Conservation (phyloP, 805 yeast species). For the Wickerhamiella shivajii region DNA sequence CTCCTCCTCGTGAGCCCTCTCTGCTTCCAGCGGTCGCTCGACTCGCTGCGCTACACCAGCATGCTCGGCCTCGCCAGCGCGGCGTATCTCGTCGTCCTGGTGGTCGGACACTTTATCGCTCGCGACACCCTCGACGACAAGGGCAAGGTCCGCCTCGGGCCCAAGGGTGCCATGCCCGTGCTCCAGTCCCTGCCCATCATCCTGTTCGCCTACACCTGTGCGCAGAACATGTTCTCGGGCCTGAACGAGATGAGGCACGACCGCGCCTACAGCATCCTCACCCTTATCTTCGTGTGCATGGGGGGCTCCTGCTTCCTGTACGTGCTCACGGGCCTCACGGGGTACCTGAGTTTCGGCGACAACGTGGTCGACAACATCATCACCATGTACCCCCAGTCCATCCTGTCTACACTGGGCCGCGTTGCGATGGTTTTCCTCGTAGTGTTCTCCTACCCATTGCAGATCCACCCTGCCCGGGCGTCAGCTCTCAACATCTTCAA, state of each 20-base stretch:
- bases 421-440: constrained; percentile 70
- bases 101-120: constrained; percentile 50
- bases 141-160: constrained; percentile 39
- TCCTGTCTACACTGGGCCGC: constrained; percentile 64
- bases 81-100: constrained; percentile 57
- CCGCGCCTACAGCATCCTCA: constrained; percentile 32
- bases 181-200: constrained; percentile 76
- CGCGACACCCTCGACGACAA: constrained; percentile 38
- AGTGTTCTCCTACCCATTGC: constrained; percentile 72
- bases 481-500: constrained; percentile 60
- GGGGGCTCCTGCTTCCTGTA: constrained; percentile 48
- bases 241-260: constrained; percentile 62
- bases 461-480: constrained; percentile 80
- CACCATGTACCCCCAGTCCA: constrained; percentile 51
- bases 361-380: constrained; percentile 67
- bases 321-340: constrained; percentile 59
- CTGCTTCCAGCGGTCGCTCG: constrained; percentile 59
- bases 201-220: constrained; percentile 91
- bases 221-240: constrained; percentile 84
- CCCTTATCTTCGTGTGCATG: constrained; percentile 40
- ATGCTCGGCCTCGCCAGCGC: constrained; percentile 71
- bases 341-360: constrained; percentile 79
- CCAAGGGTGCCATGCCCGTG: constrained; percentile 30
- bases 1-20: constrained; percentile 39
- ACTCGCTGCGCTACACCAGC: constrained; percentile 75